Evolutionary conservation across 1,284 basidiomycete species (phyloP), one percentile per base, ranked within the genome.

Genomic region (Papiliotrema flavescens): DNA sequence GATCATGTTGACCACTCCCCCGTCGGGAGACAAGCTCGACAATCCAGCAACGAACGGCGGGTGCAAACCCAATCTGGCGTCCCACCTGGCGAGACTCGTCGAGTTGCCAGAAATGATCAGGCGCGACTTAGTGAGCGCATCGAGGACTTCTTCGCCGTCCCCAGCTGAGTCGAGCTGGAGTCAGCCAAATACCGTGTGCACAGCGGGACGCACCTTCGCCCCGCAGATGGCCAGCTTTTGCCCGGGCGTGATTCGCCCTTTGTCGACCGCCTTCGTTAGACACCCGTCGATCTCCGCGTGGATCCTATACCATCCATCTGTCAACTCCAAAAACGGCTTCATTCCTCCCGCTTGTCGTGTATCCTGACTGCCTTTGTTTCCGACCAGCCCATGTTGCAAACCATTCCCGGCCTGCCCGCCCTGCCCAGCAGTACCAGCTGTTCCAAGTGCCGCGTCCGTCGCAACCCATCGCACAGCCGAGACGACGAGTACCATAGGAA

Each of bases 261-360:
- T 82, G 37, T 77, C 76, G 5, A 89, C 79, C 0, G 91, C 95
- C 23, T 86, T 80, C 1, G 80, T 80, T 9, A 98, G 78, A 1
- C 87, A 82, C 14, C 80, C 78, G 71, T 98, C 94, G 5, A 91
- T 79, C 39, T 80, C 80, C 0, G 90, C 88, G 13, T 85, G 83
- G 14, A 98, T 81, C 34, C 84, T 80, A 67, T 98, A 98, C 96
- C 95, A 98, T 9, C 95, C 95, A 69, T 98, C 96, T 0, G 91
- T 93, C 14, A 98, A 79, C 73, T 96, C 93, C 80, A 22, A 84
- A 81, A 59, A 79, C 67, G 23, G 79, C 34, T 51, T 67, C 28
- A 76, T 75, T 2, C 43, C 37, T 17, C 77, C 64, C 1, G 72
- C 63, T 17, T 71, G 53, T 2, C 78, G 39, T 5, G 6, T 40